These are phyloP conservation scores for Dimargaris verticillata DNA, from an alignment of 192 early-diverging fungal species.

Conservation along the genomic window DNA sequence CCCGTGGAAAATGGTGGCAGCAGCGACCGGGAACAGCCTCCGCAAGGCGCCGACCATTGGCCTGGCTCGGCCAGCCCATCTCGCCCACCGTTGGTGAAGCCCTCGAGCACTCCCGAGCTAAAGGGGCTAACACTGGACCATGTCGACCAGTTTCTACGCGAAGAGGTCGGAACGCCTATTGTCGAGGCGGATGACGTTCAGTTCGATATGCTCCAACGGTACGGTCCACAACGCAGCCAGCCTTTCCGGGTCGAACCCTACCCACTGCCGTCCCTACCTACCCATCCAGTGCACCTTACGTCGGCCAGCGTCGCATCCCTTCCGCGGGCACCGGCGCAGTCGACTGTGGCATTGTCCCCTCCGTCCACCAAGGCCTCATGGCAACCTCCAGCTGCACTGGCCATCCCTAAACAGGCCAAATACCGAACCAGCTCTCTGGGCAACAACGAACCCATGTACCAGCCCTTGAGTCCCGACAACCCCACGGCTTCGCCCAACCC, in stretches of 20 bases:
- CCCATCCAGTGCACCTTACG: background rate
- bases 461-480: background rate
- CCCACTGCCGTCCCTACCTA: background rate
- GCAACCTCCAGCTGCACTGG: background rate
- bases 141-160: constrained; percentile 3
- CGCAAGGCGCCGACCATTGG: too few species aligned
- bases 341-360: background rate
- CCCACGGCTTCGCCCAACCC: background rate
- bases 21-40: too few species aligned
- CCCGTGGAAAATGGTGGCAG: too few species aligned
- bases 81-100: too few species aligned
- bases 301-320: background rate
- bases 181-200: constrained; percentile 3
- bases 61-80: too few species aligned
- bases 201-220: background rate
- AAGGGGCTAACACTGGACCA: constrained; percentile 5
- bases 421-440: background rate
- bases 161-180: constrained; percentile 5
- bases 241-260: constrained; percentile 5
- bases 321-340: background rate
- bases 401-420: constrained; percentile 8
- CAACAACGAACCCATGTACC: background rate
- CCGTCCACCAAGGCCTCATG: background rate
- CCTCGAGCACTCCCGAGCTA: background rate
- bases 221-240: background rate